Conservation (phyloP, 305 asterid genomes). For the Fraxinus platypoda region DNA sequence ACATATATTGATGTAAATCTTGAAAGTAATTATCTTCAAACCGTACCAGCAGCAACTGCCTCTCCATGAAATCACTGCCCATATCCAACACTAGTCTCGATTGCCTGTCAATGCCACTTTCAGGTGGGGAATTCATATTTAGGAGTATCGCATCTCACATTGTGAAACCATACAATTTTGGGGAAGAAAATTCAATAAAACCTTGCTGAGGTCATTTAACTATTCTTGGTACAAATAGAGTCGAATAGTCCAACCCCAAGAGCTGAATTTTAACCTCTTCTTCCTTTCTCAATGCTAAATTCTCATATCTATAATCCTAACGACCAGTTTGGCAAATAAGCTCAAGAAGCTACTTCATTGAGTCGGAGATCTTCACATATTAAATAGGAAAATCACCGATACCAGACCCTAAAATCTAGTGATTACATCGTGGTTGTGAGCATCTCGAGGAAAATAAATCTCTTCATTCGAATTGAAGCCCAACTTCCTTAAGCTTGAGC, state of each 20-base stretch:
- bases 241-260: not conserved
- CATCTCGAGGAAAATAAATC: not conserved
- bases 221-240: not conserved
- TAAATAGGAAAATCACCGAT: not conserved
- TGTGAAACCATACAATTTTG: not conserved
- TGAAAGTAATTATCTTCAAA: constrained; percentile 26
- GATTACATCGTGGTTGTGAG: too few species aligned
- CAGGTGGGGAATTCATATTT: not conserved
- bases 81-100: constrained; percentile 83
- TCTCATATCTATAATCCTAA: not conserved
- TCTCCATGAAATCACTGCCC: constrained; percentile 98
- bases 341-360: not conserved
- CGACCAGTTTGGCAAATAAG: not conserved
- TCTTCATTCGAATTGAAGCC: not conserved
- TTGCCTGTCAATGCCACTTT: constrained; percentile 58
- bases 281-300: too few species aligned
- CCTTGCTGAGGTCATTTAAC: not conserved
- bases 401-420: not conserved
- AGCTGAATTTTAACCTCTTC: not conserved
- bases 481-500: not conserved
- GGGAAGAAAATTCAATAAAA: not conserved
- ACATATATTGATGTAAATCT: not conserved
- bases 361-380: not conserved
- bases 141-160: not conserved
- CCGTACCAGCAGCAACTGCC: constrained; percentile 97